phyloP scores from a whole-genome alignment of 140 eudicot genomes.

The Cichorium intybus region DNA sequence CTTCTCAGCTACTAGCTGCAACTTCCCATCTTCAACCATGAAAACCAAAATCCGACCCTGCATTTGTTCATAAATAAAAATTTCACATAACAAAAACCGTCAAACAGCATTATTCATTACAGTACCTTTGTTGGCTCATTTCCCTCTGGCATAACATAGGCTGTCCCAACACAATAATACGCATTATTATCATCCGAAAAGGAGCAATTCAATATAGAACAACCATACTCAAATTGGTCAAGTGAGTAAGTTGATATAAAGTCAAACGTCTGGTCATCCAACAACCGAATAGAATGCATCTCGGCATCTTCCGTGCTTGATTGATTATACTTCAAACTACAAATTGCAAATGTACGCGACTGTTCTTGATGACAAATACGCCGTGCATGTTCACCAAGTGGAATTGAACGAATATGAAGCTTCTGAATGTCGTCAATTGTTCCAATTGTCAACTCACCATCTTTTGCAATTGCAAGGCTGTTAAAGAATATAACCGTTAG shows the following conservation, averaged over 20 bases:
- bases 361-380: conserved; percentile 99
- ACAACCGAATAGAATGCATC: conserved; percentile 80
- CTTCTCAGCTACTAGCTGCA: conserved; percentile 87
- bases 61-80: not conserved
- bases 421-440: conserved; percentile 96
- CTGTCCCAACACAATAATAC: conserved; percentile 94
- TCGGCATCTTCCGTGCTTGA: conserved; percentile 83
- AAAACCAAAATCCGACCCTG: conserved; percentile 89
- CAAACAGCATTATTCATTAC: too few relatives aligned
- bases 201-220: conserved; percentile 91
- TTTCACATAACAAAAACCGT: not conserved
- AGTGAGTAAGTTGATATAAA: conserved; percentile 82
- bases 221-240: conserved; percentile 86
- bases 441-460: conserved; percentile 95
- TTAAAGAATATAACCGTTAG: not conserved
- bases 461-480: conserved; percentile 98
- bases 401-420: conserved; percentile 96
- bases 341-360: conserved; percentile 84
- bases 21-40: conserved; percentile 82
- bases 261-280: conserved; percentile 96
- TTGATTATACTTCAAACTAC: conserved; percentile 80
- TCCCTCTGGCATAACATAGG: conserved; percentile 94
- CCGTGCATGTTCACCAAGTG: conserved; percentile 97
- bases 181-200: conserved; percentile 90
- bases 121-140: conserved; percentile 89